Evolutionary conservation across 2,329 filamentous ascomycete genomes (phyloP).

Genomic region (Anisogramma anomala): DNA sequence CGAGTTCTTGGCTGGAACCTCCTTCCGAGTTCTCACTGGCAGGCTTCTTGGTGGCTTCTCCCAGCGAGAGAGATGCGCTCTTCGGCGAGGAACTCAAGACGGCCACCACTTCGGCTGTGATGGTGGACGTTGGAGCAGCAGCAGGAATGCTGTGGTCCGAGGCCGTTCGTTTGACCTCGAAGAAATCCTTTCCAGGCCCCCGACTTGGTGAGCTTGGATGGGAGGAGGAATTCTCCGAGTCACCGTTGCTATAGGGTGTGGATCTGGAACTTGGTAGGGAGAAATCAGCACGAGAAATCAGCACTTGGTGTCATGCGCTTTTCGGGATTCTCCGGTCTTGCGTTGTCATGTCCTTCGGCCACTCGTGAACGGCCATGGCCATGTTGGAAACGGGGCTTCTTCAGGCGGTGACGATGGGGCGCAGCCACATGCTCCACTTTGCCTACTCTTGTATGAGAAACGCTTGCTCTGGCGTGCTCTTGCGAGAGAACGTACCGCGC

Average conservation of each 20-base stretch:
- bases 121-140: slow-evolving; percentile 4
- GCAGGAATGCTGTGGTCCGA: slow-evolving; percentile 9
- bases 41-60: slow-evolving; percentile 1
- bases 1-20: slow-evolving; percentile 5
- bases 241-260: not conserved
- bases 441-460: slow-evolving; percentile 14
- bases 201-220: slow-evolving; percentile 1
- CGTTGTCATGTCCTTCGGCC: not conserved
- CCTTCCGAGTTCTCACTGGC: not conserved
- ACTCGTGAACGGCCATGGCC: not conserved
- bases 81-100: slow-evolving; percentile 6
- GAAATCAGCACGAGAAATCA: not conserved
- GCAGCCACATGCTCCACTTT: slow-evolving; percentile 1
- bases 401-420: slow-evolving; percentile 7
- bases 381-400: not conserved
- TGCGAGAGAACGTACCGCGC: not conserved
- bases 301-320: too few species aligned
- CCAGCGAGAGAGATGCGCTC: slow-evolving; percentile 1
- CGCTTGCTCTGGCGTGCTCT: not conserved
- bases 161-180: slow-evolving; percentile 7
- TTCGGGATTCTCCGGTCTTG: not conserved
- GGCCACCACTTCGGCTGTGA: slow-evolving; percentile 10
- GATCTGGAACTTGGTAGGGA: not conserved
- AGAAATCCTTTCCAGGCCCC: not conserved
- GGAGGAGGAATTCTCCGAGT: slow-evolving; percentile 3